These are phyloP conservation scores for Citrus unshiu DNA, from an alignment of 345 rosid species.

Conservation along the genomic window DNA sequence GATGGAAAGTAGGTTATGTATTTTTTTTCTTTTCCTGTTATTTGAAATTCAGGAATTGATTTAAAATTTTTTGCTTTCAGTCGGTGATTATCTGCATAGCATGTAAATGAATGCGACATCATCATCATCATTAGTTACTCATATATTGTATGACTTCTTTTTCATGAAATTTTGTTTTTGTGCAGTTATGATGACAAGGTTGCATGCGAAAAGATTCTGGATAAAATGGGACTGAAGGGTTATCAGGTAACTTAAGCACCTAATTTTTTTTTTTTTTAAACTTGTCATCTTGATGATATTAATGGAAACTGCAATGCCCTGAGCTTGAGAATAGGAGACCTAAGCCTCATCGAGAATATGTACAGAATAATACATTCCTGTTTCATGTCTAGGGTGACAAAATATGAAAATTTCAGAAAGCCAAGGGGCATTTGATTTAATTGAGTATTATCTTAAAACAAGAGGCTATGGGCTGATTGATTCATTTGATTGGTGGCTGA, in stretches of 20 bases:
- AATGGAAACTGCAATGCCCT: not conserved
- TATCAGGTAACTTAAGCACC: slow-evolving; percentile 67
- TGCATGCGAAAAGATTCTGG: slow-evolving; percentile 89
- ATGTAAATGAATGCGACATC: not conserved
- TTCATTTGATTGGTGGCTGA: slow-evolving; percentile 3
- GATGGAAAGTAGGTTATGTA: slow-evolving; percentile 73
- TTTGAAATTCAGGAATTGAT: not conserved
- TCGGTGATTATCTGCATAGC: not conserved
- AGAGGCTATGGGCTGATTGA: not conserved
- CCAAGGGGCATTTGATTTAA: not conserved
- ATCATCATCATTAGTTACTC: not conserved
- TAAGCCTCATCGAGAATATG: not conserved
- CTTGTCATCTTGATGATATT: slow-evolving; percentile 5
- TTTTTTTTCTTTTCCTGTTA: slow-evolving; percentile 1
- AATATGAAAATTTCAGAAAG: not conserved
- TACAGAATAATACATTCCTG: not conserved
- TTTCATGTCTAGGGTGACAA: not conserved
- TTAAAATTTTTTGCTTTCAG: not conserved
- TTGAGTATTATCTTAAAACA: slow-evolving; percentile 1
- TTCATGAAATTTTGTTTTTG: slow-evolving; percentile 3
- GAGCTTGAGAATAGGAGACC: slow-evolving; percentile 5
- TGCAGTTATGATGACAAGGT: slow-evolving; percentile 87
- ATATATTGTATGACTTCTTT: slow-evolving; percentile 10
- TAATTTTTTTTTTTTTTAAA: not conserved
- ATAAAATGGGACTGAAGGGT: slow-evolving; percentile 86